These are phyloP conservation scores for Avena insularis DNA, from an alignment of 176 grass and related monocot species.

Conservation along the genomic window DNA sequence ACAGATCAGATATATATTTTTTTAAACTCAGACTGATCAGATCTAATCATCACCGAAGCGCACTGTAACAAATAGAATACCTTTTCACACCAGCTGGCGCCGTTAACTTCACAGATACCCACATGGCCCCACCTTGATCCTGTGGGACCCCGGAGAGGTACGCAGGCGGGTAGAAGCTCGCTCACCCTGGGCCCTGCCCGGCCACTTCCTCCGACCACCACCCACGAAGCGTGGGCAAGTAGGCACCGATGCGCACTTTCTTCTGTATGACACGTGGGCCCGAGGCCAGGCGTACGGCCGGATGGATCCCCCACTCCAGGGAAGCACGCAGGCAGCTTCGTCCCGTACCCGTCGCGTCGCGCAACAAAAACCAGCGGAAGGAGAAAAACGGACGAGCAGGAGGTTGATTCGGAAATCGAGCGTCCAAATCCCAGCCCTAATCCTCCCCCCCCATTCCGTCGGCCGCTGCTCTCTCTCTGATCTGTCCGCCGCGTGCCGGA, in stretches of 20 bases:
- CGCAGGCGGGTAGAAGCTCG: neutral
- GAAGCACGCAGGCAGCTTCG: constrained; percentile 32
- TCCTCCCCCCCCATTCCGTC: neutral
- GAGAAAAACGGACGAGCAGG: constrained; percentile 5
- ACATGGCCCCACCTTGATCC: neutral
- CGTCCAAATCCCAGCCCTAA: neutral
- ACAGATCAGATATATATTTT: no score
- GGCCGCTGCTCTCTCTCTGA: neutral
- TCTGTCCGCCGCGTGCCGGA: constrained; percentile 1
- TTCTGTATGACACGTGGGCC: neutral
- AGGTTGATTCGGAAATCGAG: neutral
- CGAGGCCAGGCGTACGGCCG: neutral
- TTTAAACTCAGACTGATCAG: neutral
- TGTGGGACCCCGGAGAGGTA: neutral
- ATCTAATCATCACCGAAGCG: neutral
- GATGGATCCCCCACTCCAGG: neutral
- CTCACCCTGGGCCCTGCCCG: neutral
- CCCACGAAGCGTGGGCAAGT: neutral
- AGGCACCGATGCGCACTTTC: neutral
- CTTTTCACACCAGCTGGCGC: neutral
- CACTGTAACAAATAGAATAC: neutral
- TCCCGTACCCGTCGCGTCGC: constrained; percentile 17
- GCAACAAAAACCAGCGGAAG: constrained; percentile 9
- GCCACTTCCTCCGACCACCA: neutral
- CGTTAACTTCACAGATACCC: neutral